Conservation (phyloP, 2,329 filamentous ascomycete genomes). For the Ophiostoma montium region DNA sequence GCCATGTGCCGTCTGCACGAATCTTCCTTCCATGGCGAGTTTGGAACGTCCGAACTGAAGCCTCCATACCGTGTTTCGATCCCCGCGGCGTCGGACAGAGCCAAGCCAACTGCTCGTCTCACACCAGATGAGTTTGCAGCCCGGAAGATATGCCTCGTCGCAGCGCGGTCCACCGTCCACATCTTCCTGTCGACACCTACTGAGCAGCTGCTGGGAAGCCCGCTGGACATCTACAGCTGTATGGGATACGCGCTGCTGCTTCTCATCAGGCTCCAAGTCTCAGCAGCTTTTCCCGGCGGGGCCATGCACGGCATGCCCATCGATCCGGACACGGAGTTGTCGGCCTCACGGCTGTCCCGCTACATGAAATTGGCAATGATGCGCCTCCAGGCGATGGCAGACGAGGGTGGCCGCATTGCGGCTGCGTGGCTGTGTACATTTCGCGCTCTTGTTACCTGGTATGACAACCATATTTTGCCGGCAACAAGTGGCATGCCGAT, state of each 20-base stretch:
- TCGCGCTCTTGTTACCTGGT: not conserved
- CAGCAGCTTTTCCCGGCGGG: not conserved
- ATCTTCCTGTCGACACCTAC: constrained; percentile 7
- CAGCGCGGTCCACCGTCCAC: constrained; percentile 6
- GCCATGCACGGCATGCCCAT: not conserved
- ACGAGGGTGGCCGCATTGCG: not conserved
- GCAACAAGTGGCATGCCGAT: not conserved
- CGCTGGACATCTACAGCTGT: constrained; percentile 6
- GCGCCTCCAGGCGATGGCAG: not conserved
- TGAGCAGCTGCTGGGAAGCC: constrained; percentile 6
- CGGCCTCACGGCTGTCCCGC: not conserved
- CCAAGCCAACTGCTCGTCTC: not conserved
- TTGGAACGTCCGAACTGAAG: constrained; percentile 7
- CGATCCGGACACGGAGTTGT: not conserved
- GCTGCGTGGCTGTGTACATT: not conserved
- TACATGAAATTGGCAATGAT: not conserved
- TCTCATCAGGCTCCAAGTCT: constrained; percentile 5
- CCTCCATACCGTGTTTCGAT: constrained; percentile 9
- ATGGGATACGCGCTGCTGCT: constrained; percentile 9
- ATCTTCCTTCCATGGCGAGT: constrained; percentile 8
- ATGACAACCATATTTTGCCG: not conserved
- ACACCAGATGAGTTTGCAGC: not conserved
- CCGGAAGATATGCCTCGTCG: constrained; percentile 1
- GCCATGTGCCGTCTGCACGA: constrained; percentile 8
- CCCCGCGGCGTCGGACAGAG: not conserved